Percentiles rank a stretch among this genome's conserved stretches.
Evolutionary conservation across 2,329 filamentous ascomycete genomes (phyloP).

Genomic region (Fusarium metavorans): DNA sequence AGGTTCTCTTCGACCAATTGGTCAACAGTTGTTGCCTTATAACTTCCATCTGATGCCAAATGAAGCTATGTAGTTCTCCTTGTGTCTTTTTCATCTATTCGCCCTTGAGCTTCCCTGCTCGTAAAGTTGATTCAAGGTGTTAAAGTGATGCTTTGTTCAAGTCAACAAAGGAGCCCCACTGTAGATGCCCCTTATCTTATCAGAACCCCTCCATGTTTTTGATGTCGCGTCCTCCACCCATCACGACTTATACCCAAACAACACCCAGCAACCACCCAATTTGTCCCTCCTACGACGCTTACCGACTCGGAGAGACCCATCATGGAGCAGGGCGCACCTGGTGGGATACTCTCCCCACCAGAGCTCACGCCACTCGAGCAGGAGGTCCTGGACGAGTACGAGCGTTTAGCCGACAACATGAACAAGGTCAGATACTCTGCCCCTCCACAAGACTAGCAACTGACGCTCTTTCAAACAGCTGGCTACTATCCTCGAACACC

Average conservation of each 20-base stretch:
- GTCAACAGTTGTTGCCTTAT: too few relatives aligned
- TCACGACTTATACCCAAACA: background rate
- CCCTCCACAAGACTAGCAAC: background rate
- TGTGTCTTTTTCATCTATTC: background rate
- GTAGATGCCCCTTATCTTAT: background rate
- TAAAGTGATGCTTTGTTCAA: background rate
- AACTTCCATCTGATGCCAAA: background rate
- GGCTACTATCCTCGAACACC: conserved; percentile 69
- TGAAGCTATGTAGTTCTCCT: background rate
- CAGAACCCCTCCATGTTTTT: background rate
- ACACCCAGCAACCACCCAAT: background rate
- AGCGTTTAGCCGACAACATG: conserved; percentile 87
- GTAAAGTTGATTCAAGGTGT: background rate
- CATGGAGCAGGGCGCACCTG: conserved; percentile 41
- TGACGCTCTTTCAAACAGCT: conserved; percentile 57
- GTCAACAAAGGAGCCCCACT: background rate
- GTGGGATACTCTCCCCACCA: conserved; percentile 55
- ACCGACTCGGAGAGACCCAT: background rate
- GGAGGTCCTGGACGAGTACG: conserved; percentile 94
- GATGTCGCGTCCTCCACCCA: background rate
- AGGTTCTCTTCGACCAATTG: background rate
- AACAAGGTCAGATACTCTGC: conserved; percentile 74
- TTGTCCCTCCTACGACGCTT: background rate
- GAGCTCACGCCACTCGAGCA: conserved; percentile 87
- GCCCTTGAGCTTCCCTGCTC: background rate